phyloP scores from a whole-genome alignment of 352 stramenopile genomes.

The Globisporangium camurandrum region DNA sequence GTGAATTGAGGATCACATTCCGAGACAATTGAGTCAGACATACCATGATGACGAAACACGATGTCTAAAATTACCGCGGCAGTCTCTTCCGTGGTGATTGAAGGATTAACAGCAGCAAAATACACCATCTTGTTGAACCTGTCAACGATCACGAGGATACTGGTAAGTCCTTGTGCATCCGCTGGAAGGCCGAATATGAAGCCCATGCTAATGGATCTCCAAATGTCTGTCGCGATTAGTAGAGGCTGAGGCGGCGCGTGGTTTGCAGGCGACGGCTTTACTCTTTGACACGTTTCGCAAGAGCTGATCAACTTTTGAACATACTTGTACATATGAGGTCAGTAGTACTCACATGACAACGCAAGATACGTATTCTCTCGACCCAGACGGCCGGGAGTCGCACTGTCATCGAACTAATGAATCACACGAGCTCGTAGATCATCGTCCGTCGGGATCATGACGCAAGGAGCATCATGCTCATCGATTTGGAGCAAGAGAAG shows the following conservation, averaged over 20 bases:
- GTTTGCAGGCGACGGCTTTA: slow-evolving; percentile 8
- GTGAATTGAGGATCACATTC: slow-evolving; percentile 11
- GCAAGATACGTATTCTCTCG: not conserved
- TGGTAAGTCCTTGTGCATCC: slow-evolving; percentile 7
- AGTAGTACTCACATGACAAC: not conserved
- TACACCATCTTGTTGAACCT: slow-evolving; percentile 26
- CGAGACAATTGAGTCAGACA: slow-evolving; percentile 12
- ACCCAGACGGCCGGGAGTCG: not conserved
- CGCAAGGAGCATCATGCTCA: not conserved
- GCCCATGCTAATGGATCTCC: not conserved
- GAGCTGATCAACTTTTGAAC: not conserved
- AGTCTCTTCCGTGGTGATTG: slow-evolving; percentile 14
- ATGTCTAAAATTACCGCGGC: slow-evolving; percentile 19
- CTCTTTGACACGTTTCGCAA: slow-evolving; percentile 12
- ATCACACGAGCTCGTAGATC: not conserved
- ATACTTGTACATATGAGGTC: not conserved
- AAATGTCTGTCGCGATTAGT: not conserved
- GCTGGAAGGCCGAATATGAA: slow-evolving; percentile 2
- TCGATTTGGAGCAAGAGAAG: not conserved
- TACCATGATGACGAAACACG: slow-evolving; percentile 15
- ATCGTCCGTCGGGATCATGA: not conserved
- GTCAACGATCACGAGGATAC: slow-evolving; percentile 22
- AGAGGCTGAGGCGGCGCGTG: slow-evolving; percentile 9
- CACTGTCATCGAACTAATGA: not conserved
- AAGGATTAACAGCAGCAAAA: slow-evolving; percentile 1